phyloP scores from a whole-genome alignment of 139 green algal genomes.

The Chara braunii region DNA sequence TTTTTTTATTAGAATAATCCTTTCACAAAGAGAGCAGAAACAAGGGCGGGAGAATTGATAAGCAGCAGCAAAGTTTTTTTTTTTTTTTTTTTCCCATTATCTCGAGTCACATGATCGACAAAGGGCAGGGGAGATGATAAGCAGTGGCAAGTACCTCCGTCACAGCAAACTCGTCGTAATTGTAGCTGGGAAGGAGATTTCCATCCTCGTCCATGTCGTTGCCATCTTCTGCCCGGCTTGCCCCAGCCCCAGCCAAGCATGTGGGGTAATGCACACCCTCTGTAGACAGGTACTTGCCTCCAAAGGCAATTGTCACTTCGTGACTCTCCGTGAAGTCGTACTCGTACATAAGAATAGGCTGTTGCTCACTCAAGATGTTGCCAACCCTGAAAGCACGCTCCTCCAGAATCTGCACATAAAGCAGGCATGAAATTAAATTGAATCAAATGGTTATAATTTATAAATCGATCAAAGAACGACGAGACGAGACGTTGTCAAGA shows the following conservation, averaged over 20 bases:
- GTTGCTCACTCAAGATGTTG: neutral
- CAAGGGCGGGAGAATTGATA: too few species aligned
- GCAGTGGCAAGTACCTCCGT: too few species aligned
- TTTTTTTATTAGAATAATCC: too few species aligned
- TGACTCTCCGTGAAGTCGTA: conserved; percentile 33
- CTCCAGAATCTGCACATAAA: conserved; percentile 20
- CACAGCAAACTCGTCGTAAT: conserved; percentile 30
- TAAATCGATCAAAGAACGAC: too few species aligned
- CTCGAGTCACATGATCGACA: too few species aligned
- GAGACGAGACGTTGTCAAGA: too few species aligned
- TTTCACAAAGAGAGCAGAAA: too few species aligned
- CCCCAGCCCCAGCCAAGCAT: conserved; percentile 17
- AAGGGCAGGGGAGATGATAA: too few species aligned
- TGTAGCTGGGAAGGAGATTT: conserved; percentile 19
- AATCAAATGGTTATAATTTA: too few species aligned
- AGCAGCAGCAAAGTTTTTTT: too few species aligned
- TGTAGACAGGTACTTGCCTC: conserved; percentile 24
- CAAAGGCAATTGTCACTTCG: conserved; percentile 28
- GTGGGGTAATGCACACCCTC: conserved; percentile 35
- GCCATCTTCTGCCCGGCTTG: conserved; percentile 29
- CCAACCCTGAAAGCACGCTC: conserved; percentile 27
- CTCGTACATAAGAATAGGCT: conserved; percentile 24
- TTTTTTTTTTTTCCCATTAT: too few species aligned
- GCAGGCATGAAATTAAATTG: too few species aligned
- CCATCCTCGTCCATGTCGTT: conserved; percentile 28